phyloP scores from a whole-genome alignment of 305 asterid species.

The Ilex paraguariensis region DNA sequence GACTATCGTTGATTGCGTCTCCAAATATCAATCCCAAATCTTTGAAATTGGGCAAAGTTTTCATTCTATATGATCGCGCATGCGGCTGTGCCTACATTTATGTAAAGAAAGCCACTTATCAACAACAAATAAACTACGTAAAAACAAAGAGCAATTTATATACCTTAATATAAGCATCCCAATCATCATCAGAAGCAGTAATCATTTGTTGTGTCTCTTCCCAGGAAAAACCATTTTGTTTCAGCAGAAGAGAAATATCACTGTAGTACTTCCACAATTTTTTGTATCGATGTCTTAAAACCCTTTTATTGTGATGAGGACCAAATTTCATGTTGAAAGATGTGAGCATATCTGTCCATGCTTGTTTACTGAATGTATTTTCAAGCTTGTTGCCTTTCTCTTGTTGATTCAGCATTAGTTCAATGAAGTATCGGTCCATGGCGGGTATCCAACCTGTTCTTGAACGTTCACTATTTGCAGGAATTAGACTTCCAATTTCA shows the following conservation, averaged over 20 bases:
- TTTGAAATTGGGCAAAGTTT: slow-evolving; percentile 26
- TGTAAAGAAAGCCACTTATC: slow-evolving; percentile 5
- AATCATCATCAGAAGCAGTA: slow-evolving; percentile 30
- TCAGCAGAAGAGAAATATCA: slow-evolving; percentile 25
- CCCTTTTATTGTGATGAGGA: slow-evolving; percentile 28
- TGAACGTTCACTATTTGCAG: slow-evolving; percentile 25
- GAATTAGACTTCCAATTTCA: slow-evolving; percentile 15
- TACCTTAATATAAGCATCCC: slow-evolving; percentile 46
- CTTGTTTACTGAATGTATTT: slow-evolving; percentile 31
- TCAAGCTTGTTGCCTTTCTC: slow-evolving; percentile 34
- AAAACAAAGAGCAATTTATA: slow-evolving; percentile 5
- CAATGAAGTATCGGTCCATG: slow-evolving; percentile 35
- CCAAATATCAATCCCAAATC: slow-evolving; percentile 31
- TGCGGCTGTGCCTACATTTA: slow-evolving; percentile 34
- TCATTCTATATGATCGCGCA: slow-evolving; percentile 33
- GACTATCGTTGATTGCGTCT: slow-evolving; percentile 22
- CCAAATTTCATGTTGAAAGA: slow-evolving; percentile 31
- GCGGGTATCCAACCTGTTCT: slow-evolving; percentile 36
- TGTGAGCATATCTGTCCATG: slow-evolving; percentile 37
- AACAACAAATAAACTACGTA: slow-evolving; percentile 13
- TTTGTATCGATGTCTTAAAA: slow-evolving; percentile 34
- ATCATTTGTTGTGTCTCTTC: slow-evolving; percentile 36
- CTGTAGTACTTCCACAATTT: slow-evolving; percentile 29
- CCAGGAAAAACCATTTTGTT: slow-evolving; percentile 40
- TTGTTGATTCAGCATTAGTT: slow-evolving; percentile 32